Conservation (phyloP, 75 land plant genomes). For the Gnetum montanum region DNA sequence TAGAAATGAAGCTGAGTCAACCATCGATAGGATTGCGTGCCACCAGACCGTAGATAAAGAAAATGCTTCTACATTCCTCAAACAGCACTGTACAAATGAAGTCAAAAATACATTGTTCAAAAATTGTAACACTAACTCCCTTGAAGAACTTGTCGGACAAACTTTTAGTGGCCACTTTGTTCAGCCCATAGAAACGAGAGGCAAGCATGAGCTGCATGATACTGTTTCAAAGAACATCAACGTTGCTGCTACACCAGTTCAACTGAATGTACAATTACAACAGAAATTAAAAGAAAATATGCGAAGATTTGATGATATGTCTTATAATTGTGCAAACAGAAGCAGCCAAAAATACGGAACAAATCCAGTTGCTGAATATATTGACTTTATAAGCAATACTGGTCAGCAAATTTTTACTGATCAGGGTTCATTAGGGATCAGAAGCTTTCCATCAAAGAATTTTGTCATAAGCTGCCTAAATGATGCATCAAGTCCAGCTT, state of each 20-base stretch:
- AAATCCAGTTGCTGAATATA: conserved; percentile 15
- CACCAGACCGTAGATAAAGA: conserved; percentile 18
- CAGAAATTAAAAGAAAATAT: conserved; percentile 7
- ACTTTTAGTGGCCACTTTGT: conserved; percentile 1
- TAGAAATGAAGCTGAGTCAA: conserved; percentile 11
- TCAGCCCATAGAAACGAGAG: conserved; percentile 5
- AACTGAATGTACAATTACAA: neutral
- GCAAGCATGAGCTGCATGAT: conserved; percentile 11
- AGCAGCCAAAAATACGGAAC: conserved; percentile 10
- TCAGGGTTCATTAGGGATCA: conserved; percentile 4
- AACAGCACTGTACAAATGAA: too few relatives aligned
- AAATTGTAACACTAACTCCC: conserved; percentile 7
- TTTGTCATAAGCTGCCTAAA: conserved; percentile 7
- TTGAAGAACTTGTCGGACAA: conserved; percentile 7
- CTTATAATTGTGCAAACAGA: conserved; percentile 1
- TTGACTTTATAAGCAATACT: conserved; percentile 14
- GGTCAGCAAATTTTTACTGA: conserved; percentile 9
- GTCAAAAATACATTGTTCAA: too few relatives aligned
- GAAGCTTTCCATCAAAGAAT: conserved; percentile 3
- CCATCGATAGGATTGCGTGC: conserved; percentile 13
- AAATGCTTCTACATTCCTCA: conserved; percentile 3
- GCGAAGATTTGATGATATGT: conserved; percentile 10
- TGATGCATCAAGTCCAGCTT: conserved; percentile 7
- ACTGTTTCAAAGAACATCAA: conserved; percentile 14
- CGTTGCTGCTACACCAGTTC: conserved; percentile 4